Conservation (phyloP, 371 early-diverging fungal species). For the Dichotomocladium elegans region DNA sequence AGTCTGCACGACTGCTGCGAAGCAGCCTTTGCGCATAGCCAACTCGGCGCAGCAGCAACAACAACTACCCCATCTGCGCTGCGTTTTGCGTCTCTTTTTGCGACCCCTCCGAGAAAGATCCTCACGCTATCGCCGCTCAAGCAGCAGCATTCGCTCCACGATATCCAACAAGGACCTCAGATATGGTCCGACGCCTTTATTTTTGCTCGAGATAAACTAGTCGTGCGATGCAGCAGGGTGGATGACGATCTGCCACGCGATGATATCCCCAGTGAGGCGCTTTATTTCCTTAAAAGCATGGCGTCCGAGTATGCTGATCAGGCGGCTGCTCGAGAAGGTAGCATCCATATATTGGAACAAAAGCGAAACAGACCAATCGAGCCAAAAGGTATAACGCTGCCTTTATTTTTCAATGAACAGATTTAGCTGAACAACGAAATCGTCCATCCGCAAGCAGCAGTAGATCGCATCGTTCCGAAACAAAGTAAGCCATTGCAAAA, state of each 20-base stretch:
- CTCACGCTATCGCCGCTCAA: slow-evolving; percentile 1
- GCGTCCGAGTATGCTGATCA: slow-evolving; percentile 27
- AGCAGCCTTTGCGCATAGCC: slow-evolving; percentile 3
- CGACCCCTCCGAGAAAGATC: slow-evolving; percentile 13
- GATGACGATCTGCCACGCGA: slow-evolving; percentile 1
- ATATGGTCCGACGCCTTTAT: slow-evolving; percentile 31
- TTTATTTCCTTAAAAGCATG: slow-evolving; percentile 26
- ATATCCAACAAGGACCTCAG: not conserved
- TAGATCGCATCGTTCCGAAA: not conserved
- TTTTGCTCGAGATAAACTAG: slow-evolving; percentile 39
- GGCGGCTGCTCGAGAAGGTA: slow-evolving; percentile 2
- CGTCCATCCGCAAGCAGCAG: not conserved
- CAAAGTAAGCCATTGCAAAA: slow-evolving; percentile 2
- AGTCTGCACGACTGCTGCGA: slow-evolving; percentile 24
- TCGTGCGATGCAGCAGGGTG: slow-evolving; percentile 21
- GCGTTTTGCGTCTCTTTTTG: slow-evolving; percentile 18
- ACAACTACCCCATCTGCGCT: not conserved
- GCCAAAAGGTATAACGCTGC: too few relatives aligned
- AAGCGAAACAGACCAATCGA: too few relatives aligned
- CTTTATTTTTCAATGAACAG: not conserved
- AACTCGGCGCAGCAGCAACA: not conserved
- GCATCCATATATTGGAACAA: not conserved
- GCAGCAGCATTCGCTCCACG: not conserved
- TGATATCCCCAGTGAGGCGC: slow-evolving; percentile 13
- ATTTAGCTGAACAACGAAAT: slow-evolving; percentile 2